A percentile compares a stretch with the other conserved stretches of the same genome.
phyloP scores from a whole-genome alignment of 2,329 filamentous ascomycete species.

The Cercospora sp. region DNA sequence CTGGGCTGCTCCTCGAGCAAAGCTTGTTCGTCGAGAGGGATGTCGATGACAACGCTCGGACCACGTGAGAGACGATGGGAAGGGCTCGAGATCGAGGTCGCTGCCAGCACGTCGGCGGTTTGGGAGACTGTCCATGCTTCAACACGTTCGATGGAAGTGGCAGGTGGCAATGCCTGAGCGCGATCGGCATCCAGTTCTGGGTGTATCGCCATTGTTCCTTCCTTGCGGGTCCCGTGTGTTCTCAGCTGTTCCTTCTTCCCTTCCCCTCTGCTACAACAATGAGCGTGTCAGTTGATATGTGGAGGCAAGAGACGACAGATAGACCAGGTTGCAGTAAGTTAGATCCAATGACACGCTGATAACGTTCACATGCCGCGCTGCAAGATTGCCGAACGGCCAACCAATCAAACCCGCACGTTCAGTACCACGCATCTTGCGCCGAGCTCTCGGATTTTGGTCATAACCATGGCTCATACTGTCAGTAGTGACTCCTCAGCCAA shows the following conservation, averaged over 20 bases:
- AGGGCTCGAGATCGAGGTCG: slow-evolving; percentile 43
- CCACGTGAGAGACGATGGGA: slow-evolving; percentile 45
- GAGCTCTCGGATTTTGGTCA: neutral
- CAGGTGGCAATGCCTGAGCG: slow-evolving; percentile 18
- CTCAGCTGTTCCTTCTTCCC: neutral
- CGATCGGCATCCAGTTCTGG: slow-evolving; percentile 17
- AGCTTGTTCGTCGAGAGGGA: slow-evolving; percentile 68
- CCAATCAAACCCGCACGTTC: slow-evolving; percentile 12
- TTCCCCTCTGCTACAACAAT: neutral
- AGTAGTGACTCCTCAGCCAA: neutral
- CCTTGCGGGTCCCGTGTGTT: neutral
- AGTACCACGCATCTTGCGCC: neutral
- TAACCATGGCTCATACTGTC: neutral
- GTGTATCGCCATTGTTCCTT: slow-evolving; percentile 26
- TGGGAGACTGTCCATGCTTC: slow-evolving; percentile 53
- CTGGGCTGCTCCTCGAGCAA: slow-evolving; percentile 33
- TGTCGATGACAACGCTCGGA: slow-evolving; percentile 66
- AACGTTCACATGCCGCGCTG: slow-evolving; percentile 10
- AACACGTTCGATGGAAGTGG: slow-evolving; percentile 37
- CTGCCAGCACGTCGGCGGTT: slow-evolving; percentile 46
- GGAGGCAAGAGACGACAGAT: neutral
- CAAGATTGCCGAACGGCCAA: slow-evolving; percentile 6
- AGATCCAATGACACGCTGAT: slow-evolving; percentile 3
- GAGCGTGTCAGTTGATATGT: neutral
- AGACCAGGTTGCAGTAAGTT: neutral